Base-by-base conservation (phyloP, 2,329 filamentous ascomycete genomes). In the Fusarium sp. region DNA sequence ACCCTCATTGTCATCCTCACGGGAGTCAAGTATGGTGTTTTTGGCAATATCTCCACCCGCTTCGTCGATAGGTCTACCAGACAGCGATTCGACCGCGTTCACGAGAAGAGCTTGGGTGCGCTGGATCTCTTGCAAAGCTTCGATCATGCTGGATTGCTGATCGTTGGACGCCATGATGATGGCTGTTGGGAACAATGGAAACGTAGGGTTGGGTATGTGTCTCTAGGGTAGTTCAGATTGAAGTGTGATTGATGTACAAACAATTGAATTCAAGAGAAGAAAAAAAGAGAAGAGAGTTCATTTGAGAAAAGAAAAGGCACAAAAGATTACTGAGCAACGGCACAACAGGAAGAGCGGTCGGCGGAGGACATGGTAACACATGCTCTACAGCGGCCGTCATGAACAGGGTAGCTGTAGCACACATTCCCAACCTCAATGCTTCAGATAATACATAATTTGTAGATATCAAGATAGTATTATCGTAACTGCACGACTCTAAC, bases 101-200 rank as follows among this genome's bases (percentile, higher is more conserved):
- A 82, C 64, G 19, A 85, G 74, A 47, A 79, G 76, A 12, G 76
- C 67, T 64, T 84, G 83, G 17, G 76, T 78, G 55, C 79, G 75
- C 56, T 81, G 78, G 32, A 85, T 81, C 48, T 82, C 77, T 36
- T 76, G 77, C 55, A 83, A 72, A 32, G 73, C 64, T 24, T 74
- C 71, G 42, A 74, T 43, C 53, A 78, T 58, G 19, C 65, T 67
- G 23, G 65, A 36, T 42, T 73, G 67, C 30, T 70, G 59, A 30
- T 63, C 62, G 54, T 51, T 56, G 30, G 68, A 42, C 20, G 65
- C 71, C 75, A 77, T 77, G 60, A 36, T 52, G 62, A 46, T 20
- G 47, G 28, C 34, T 26, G 24, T 39, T 47, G 21, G 8, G 24
- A 24, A 46, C 20, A 17, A 42, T 26, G 42, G 39, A 62, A 50